Evolutionary conservation across 2,329 filamentous ascomycete species (phyloP), one percentile per base, ranked within the genome.

Genomic region (Calonectria naviculata): DNA sequence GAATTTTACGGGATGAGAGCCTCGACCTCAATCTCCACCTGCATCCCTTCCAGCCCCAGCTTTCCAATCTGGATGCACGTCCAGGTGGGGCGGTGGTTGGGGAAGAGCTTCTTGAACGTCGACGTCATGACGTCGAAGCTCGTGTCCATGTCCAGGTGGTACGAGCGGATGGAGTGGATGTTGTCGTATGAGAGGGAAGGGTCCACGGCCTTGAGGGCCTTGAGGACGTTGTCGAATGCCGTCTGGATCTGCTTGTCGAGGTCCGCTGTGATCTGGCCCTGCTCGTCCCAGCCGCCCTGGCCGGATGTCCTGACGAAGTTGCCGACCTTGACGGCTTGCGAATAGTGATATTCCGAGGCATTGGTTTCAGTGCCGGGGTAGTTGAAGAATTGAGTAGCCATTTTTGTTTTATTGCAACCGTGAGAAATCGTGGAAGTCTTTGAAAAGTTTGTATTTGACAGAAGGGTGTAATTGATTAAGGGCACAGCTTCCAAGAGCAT

Each of bases 51-150:
- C 10, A 65, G 44, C 29, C 65, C 68, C 2, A 73, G 36, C 47
- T 73, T 73, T 19, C 71, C 71, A 6, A 71, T 68, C 47, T 73
- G 65, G 8, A 71, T 63, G 24, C 71, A 73, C 13, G 71, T 71
- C 71, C 71, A 71, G 24, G 54, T 60, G 8, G 68, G 68, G 15
- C 68, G 44, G 36, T 73, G 71, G 9, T 67, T 63, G 5, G 71
- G 71, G 47, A 73, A 69, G 3, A 71, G 49, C 47, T 63, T 71
- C 36, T 73, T 73, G 29, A 71, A 66, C 2, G 44, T 63, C 3
- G 68, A 34, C 8, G 56, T 60, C 71, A 73, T 71, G 3, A 36
- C 28, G 28, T 68, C 47, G 9, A 73, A 73, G 65, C 71, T 71
- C n/a, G 65, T 24, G 13, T 73, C 68, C 65, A 73, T 66, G 26